phyloP scores from a whole-genome alignment of 108 stramenopile genomes.

The Pinguiococcus pyrenoidosus region DNA sequence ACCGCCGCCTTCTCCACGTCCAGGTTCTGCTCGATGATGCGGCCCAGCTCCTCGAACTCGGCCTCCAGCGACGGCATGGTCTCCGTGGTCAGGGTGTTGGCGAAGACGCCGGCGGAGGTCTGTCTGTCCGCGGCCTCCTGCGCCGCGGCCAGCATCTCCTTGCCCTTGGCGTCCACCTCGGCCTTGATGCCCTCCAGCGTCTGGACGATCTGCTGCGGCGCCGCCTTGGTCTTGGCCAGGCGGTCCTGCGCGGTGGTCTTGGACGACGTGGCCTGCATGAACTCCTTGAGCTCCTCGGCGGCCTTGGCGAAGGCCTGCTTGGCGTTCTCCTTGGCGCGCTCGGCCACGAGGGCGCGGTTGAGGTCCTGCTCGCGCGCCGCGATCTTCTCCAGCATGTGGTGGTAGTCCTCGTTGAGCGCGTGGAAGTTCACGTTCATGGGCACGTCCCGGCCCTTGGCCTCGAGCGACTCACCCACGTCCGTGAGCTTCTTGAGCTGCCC shows the following conservation, averaged over 20 bases:
- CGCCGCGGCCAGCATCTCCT: neutral
- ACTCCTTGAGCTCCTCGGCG: constrained; percentile 2
- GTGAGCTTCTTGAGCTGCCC: neutral
- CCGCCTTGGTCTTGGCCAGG: neutral
- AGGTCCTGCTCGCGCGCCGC: neutral
- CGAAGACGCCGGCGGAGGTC: constrained; percentile 6
- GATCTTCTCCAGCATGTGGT: neutral
- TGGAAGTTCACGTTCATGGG: too few species aligned
- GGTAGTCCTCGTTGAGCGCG: too few species aligned
- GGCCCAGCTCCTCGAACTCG: constrained; percentile 9
- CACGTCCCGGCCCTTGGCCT: neutral
- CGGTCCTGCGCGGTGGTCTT: neutral
- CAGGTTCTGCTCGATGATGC: neutral
- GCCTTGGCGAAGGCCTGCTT: neutral
- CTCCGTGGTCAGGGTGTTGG: constrained; percentile 10
- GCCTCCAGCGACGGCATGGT: constrained; percentile 2
- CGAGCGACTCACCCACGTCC: neutral
- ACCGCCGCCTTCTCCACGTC: neutral
- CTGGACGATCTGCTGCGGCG: constrained; percentile 1
- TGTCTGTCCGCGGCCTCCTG: constrained; percentile 1
- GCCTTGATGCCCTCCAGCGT: neutral
- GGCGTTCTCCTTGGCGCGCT: neutral
- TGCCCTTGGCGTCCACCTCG: neutral
- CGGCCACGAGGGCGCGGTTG: neutral
- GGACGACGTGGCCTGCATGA: neutral